Evolutionary conservation across 192 early-diverging fungal genomes (phyloP).

Genomic region (Podila epigama): DNA sequence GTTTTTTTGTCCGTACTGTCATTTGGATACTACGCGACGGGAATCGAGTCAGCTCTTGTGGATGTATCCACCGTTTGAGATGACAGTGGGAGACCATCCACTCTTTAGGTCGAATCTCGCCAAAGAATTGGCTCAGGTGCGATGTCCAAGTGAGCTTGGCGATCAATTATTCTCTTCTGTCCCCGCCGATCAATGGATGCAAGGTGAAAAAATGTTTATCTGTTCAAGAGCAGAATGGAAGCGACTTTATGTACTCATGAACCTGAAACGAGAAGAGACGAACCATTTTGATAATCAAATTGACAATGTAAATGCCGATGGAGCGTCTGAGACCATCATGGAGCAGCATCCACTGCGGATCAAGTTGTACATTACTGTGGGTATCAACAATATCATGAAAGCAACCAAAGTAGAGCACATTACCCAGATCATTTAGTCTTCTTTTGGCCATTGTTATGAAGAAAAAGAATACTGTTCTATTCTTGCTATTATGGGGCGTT

Average conservation of each 20-base stretch:
- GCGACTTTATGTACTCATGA: background rate
- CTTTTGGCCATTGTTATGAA: background rate
- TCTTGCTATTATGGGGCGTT: background rate
- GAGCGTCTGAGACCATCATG: background rate
- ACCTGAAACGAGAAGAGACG: background rate
- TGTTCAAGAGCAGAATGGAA: background rate
- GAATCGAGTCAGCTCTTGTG: background rate
- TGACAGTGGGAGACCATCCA: slow-evolving; percentile 9
- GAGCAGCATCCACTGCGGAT: background rate
- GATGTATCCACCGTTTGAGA: slow-evolving; percentile 19
- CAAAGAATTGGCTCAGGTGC: slow-evolving; percentile 3
- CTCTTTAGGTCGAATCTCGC: background rate
- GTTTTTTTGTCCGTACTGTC: slow-evolving; percentile 16
- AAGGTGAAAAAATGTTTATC: background rate
- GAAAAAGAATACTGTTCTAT: background rate
- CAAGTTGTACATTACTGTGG: background rate
- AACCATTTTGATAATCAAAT: background rate
- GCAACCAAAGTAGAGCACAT: background rate
- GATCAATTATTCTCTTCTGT: slow-evolving; percentile 19
- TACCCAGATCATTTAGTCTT: background rate
- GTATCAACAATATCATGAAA: background rate
- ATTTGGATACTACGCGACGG: slow-evolving; percentile 10
- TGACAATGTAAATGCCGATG: too few relatives aligned
- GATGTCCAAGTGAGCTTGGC: slow-evolving; percentile 11
- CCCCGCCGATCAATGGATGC: slow-evolving; percentile 17